Evolutionary conservation across 345 rosid species (phyloP).

Genomic region (Jatropha curcas): DNA sequence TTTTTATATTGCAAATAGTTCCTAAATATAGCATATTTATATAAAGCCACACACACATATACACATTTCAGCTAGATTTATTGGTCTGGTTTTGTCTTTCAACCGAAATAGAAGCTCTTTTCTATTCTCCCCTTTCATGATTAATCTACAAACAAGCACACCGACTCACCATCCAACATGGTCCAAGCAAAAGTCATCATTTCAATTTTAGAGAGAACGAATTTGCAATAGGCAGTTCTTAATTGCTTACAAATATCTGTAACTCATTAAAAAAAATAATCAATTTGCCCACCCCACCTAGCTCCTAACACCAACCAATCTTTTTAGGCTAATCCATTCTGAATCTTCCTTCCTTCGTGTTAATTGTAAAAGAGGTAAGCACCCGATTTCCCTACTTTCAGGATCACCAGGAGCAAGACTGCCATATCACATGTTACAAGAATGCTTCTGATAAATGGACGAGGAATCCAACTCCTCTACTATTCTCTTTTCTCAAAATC

Average conservation of each 20-base stretch:
- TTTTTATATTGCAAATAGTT: no score
- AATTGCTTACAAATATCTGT: neutral
- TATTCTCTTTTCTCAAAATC: constrained; percentile 10
- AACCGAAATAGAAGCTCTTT: no score
- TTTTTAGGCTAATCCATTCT: constrained; percentile 4
- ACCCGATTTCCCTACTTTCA: constrained; percentile 14
- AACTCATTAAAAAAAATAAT: constrained; percentile 8
- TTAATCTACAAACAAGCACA: no score
- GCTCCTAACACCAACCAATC: neutral
- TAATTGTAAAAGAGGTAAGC: constrained; percentile 14
- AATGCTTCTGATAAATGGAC: constrained; percentile 8
- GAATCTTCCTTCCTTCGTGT: constrained; percentile 10
- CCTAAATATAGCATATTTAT: no score
- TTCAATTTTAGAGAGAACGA: neutral
- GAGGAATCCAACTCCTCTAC: neutral
- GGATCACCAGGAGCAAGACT: constrained; percentile 7
- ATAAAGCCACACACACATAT: no score
- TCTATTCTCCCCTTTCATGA: no score
- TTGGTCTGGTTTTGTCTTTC: no score
- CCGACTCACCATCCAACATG: no score
- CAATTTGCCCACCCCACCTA: neutral
- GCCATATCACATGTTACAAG: constrained; percentile 13
- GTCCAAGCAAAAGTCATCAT: no score
- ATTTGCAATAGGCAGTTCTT: neutral
- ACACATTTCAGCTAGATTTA: no score